A percentile compares a stretch with the other conserved stretches of the same genome.
Conservation (phyloP, 1,139 yeast species). For the Pichia sp. region DNA sequence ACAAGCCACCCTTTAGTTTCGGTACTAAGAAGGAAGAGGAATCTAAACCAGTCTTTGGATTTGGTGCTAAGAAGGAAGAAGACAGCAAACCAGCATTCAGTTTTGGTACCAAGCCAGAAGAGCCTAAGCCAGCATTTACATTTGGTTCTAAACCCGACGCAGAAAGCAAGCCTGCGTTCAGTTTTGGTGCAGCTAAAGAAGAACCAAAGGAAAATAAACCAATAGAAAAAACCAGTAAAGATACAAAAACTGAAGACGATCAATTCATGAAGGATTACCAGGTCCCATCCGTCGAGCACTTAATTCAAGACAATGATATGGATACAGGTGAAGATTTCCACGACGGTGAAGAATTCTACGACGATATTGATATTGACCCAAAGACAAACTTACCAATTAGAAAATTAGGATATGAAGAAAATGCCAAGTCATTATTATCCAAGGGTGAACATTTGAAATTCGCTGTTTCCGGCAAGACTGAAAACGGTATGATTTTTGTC, state of each 20-base stretch:
- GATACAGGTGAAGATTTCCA: not conserved
- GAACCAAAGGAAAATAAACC: not conserved
- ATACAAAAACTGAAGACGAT: constrained; percentile 6
- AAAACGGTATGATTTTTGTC: constrained; percentile 11
- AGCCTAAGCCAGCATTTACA: too few relatives aligned
- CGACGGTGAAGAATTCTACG: constrained; percentile 24
- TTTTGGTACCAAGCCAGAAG: too few relatives aligned
- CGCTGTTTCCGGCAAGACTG: constrained; percentile 9
- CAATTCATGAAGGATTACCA: constrained; percentile 16
- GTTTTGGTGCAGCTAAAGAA: too few relatives aligned
- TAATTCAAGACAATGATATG: constrained; percentile 7
- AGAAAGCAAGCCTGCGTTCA: too few relatives aligned
- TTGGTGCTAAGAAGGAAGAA: not conserved
- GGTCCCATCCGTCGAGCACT: constrained; percentile 13
- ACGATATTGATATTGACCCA: constrained; percentile 27
- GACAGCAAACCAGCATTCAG: too few relatives aligned
- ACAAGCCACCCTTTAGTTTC: not conserved
- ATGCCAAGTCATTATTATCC: constrained; percentile 2
- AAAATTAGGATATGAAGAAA: constrained; percentile 35
- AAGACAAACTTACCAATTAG: constrained; percentile 38
- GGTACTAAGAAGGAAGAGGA: not conserved
- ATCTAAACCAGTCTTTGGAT: not conserved
- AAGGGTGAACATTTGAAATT: constrained; percentile 7
- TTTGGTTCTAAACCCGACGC: too few relatives aligned
- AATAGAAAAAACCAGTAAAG: not conserved